Evolutionary conservation across 179 eudicot genomes (phyloP), one percentile per base, ranked within the genome.

Genomic region (Drosera spatulata): DNA sequence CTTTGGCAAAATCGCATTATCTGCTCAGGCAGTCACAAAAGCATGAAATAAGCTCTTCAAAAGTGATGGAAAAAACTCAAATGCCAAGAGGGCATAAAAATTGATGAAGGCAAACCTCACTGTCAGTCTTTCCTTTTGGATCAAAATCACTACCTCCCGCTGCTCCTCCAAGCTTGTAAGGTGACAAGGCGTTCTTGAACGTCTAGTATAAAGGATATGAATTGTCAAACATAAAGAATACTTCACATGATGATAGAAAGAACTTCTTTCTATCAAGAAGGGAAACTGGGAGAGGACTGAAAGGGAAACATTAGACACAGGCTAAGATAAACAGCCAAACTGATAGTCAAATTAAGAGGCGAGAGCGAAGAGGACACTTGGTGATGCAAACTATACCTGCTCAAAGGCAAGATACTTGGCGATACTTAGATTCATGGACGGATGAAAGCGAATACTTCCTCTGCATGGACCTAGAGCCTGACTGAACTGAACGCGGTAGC

Each of bases 81-180:
- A 61, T 50, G 67, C 33, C 33, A 22, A 22, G 33, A 22, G 33
- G 33, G 33, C 33, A 22, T 22, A 22, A 22, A 22, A 22, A 22
- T 22, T 22, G 33, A 22, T 22, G 33, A 22, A 53, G 44, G 60
- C 58, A 55, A 69, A 93, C 99, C 99, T 93, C 99, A 76, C 71
- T 79, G 60, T 90, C 95, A 66, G 85, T 93, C 77, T 86, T 93
- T 52, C 99, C 95, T 76, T 81, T 89, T 47, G 99, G 99, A 80
- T 93, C 95, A 79, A 93, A 93, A 82, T 93, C 99, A 77, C 95
- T 86, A 55, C 99, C 99, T 62, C 99, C 97, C 12, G 94, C 83
- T 53, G 99, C 95, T 37, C 97, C 99, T 68, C 99, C 99, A 39
- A 93, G 86, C 77, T 85, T 83, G 79, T 85, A 93, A 6, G 99